Percentiles rank a stretch among this genome's conserved stretches.
These are phyloP conservation scores for Hanseniaspora lachancei DNA, from an alignment of 805 yeast genomes.

Conservation along the genomic window DNA sequence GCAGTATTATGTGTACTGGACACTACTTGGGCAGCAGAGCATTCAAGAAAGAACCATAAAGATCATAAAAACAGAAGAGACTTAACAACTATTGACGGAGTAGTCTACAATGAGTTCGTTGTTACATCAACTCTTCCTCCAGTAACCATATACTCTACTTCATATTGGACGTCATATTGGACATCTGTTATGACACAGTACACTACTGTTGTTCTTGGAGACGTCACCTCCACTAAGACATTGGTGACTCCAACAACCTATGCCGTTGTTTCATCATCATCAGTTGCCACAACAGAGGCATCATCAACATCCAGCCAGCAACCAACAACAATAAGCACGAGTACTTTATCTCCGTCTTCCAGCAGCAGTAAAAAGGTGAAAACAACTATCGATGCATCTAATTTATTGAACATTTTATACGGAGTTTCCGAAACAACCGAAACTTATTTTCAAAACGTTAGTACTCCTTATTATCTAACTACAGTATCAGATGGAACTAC, in stretches of 20 bases:
- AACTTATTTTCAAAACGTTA: not conserved
- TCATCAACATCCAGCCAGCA: conserved; percentile 10
- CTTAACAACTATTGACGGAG: conserved; percentile 27
- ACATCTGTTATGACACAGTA: conserved; percentile 20
- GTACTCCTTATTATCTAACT: conserved; percentile 7
- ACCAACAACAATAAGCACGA: not conserved
- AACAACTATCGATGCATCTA: not conserved
- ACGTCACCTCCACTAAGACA: conserved; percentile 19
- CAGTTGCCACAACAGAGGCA: conserved; percentile 7
- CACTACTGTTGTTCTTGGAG: conserved; percentile 22
- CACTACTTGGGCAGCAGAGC: conserved; percentile 18
- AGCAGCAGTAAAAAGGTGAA: not conserved
- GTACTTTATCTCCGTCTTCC: not conserved
- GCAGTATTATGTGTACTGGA: conserved; percentile 16
- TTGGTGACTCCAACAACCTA: conserved; percentile 11
- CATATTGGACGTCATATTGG: conserved; percentile 22
- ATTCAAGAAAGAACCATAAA: not conserved
- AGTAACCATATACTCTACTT: conserved; percentile 23
- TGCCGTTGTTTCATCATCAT: conserved; percentile 7
- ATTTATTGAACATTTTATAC: not conserved
- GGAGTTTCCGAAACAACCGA: not conserved
- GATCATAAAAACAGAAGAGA: conserved; percentile 12
- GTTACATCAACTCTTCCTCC: conserved; percentile 27
- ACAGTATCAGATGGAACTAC: conserved; percentile 6
- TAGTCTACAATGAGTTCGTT: conserved; percentile 27